Base-by-base conservation (phyloP, 768 basidiomycete genomes). In the Russula ochroleuca region DNA sequence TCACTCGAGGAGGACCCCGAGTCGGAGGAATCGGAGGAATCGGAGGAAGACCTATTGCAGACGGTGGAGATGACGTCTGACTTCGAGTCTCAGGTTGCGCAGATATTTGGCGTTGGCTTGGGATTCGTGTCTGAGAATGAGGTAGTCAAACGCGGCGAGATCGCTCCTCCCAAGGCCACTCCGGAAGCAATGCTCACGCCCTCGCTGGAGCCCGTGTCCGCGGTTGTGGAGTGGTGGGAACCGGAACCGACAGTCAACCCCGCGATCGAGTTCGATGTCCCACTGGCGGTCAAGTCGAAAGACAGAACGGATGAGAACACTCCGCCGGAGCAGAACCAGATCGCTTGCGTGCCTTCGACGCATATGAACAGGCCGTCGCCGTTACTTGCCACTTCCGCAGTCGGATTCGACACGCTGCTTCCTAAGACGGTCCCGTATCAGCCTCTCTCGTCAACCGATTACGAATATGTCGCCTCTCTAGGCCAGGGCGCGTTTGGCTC, bases 401-500 rank as follows among this genome's bases (percentile, higher is more conserved):
- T 35, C 38, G 41, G 38, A 11, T 57, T 48, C 40, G 45, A 56
- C 6, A 28, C 33, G n/a, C 15, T 28, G 17, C 8, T 28, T 17
- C 40, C 33, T 38, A 37, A 6, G 14, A 7, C 31, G 45, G 1
- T 51, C 15, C 31, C 59, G 8, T 19, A 33, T 61, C 59, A 56
- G 48, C 53, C 41, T 35, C 64, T 41, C 21, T 65, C 64, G 17
- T 51, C 59, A 14, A 28, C 48, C 1, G 64, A 65, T 61, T 65
- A 43, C 49, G 54, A 57, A 56, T 51, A 43, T 21, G 48, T 61
- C 23, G 14, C 59, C 41, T 57, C 53, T 40, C 59, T 64, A 53
- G 64, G 49, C 59, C 31, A 47, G 15, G 64, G 57, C 53, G 41
- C 51, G 33, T 65, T 59, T 52, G 65, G 69, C 37, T 62, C 57